Conservation (phyloP, 129 eudicot genomes). For the Erigeron canadensis region DNA sequence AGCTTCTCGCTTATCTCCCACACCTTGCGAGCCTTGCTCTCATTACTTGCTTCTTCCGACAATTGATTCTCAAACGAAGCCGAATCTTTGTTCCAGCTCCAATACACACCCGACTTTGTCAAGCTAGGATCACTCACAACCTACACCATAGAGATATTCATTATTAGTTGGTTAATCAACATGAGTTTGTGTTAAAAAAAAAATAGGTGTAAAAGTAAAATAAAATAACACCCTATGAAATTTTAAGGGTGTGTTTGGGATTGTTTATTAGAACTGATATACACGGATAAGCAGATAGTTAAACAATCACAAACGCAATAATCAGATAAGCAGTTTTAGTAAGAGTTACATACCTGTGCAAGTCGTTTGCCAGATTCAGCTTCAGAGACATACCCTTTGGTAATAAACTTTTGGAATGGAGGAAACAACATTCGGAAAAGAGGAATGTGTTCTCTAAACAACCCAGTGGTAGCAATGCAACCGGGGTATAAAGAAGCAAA, state of each 20-base stretch:
- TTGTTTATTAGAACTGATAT: background rate
- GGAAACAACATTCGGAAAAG: slow-evolving; percentile 76
- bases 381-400: slow-evolving; percentile 84
- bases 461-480: slow-evolving; percentile 85
- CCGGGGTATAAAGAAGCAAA: slow-evolving; percentile 91
- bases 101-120: slow-evolving; percentile 92
- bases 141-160: slow-evolving; percentile 29
- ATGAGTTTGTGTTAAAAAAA: background rate
- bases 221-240: too few species aligned
- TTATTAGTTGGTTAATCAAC: background rate
- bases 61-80: slow-evolving; percentile 90
- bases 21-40: slow-evolving; percentile 70
- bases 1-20: slow-evolving; percentile 93
- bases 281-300: background rate
- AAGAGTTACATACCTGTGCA: slow-evolving; percentile 60
- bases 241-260: background rate
- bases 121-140: slow-evolving; percentile 89
- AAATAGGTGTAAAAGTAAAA: background rate
- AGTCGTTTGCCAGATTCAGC: slow-evolving; percentile 87
- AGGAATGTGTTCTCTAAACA: slow-evolving; percentile 89
- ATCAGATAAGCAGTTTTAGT: background rate
- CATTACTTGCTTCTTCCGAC: slow-evolving; percentile 86
- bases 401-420: slow-evolving; percentile 83
- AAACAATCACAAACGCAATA: background rate
- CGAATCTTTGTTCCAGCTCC: slow-evolving; percentile 95